phyloP scores from a whole-genome alignment of 805 yeast species.

The Saccharomycopsis babjevae region DNA sequence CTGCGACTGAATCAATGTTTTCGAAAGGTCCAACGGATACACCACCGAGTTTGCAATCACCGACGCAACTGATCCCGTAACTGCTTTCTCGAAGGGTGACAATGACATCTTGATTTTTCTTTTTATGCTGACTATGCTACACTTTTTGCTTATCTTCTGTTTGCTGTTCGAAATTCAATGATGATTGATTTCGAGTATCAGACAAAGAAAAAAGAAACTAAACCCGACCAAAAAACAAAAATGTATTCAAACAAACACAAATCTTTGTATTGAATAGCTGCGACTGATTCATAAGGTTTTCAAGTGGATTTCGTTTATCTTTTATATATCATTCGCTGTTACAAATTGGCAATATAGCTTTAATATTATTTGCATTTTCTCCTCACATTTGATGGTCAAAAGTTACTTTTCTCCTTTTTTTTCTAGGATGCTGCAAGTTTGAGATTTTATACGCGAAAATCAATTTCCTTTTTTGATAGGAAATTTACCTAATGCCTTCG shows the following conservation, averaged over 20 bases:
- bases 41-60: constrained; percentile 69
- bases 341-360: too few species aligned
- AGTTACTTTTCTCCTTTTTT: neutral
- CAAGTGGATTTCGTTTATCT: too few species aligned
- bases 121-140: too few species aligned
- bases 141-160: too few species aligned
- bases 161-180: too few species aligned
- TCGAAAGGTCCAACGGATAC: constrained; percentile 72
- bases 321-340: too few species aligned
- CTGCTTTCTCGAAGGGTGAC: constrained; percentile 67
- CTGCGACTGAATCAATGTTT: constrained; percentile 71
- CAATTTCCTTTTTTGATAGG: neutral
- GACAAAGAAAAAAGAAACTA: too few species aligned
- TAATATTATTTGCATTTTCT: neutral
- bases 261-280: too few species aligned
- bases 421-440: neutral
- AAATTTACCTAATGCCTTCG: neutral
- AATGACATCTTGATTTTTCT: constrained; percentile 22
- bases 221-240: too few species aligned
- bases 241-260: too few species aligned
- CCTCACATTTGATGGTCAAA: neutral
- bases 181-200: too few species aligned
- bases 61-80: constrained; percentile 76
- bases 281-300: too few species aligned
- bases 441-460: neutral